A percentile compares a stretch with the other conserved stretches of the same genome.
phyloP scores from a whole-genome alignment of 768 basidiomycete genomes.

The Neoboletus subvelutipes region DNA sequence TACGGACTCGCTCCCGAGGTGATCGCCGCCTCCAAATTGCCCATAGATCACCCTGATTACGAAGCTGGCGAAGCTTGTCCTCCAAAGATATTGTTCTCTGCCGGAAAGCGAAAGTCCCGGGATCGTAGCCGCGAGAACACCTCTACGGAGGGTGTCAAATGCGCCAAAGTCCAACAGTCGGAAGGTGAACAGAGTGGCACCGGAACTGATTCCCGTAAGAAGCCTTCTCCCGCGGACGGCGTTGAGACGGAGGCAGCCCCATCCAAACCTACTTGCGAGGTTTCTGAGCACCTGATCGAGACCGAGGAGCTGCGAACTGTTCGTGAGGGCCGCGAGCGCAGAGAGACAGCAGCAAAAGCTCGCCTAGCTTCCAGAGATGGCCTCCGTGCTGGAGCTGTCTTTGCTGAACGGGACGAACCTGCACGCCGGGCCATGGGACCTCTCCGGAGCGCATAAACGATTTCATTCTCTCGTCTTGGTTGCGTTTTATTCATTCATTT shows the following conservation, averaged over 20 bases:
- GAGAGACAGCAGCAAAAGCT: slow-evolving; percentile 21
- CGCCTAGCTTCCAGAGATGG: slow-evolving; percentile 28
- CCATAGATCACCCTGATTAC: slow-evolving; percentile 63
- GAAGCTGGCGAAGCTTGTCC: slow-evolving; percentile 54
- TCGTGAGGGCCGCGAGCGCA: slow-evolving; percentile 29
- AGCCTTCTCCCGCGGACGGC: background rate
- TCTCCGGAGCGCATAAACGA: slow-evolving; percentile 16
- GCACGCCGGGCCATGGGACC: slow-evolving; percentile 33
- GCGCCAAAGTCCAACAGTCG: slow-evolving; percentile 4
- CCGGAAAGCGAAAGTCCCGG: slow-evolving; percentile 28
- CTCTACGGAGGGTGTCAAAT: slow-evolving; percentile 15
- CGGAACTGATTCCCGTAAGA: background rate
- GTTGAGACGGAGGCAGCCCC: slow-evolving; percentile 4
- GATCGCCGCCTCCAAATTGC: slow-evolving; percentile 47
- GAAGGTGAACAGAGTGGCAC: slow-evolving; percentile 17
- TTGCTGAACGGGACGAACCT: slow-evolving; percentile 30
- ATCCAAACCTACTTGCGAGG: slow-evolving; percentile 2
- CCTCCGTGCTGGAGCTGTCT: slow-evolving; percentile 31
- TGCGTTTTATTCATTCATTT: slow-evolving; percentile 9
- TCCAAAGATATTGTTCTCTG: slow-evolving; percentile 55
- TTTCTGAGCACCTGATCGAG: background rate
- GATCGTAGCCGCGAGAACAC: slow-evolving; percentile 25
- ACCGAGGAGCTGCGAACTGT: slow-evolving; percentile 7
- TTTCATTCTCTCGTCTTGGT: background rate
- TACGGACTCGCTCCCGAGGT: slow-evolving; percentile 49